Percentiles rank a stretch among this genome's conserved stretches.
These are phyloP conservation scores for Kwoniella shandongensis DNA, from an alignment of 768 basidiomycete species.

Conservation along the genomic window DNA sequence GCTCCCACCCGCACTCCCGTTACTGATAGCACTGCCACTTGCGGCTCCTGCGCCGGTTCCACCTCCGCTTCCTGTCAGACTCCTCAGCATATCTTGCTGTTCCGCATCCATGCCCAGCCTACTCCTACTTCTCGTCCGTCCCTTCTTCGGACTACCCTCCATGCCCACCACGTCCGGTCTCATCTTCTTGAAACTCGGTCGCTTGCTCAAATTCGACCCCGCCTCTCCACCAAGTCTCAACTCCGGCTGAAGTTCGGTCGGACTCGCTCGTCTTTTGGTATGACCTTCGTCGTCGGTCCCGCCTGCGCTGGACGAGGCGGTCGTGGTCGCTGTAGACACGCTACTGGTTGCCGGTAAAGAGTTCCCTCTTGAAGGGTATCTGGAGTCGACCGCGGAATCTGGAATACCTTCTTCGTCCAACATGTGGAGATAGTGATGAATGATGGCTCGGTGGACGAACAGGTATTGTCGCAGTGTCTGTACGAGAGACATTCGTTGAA, in stretches of 20 bases:
- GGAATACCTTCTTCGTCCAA: constrained; percentile 31
- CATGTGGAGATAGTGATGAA: constrained; percentile 45
- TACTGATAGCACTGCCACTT: too few relatives aligned
- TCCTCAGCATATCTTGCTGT: background rate
- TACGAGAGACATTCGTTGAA: constrained; percentile 94
- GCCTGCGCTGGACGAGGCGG: constrained; percentile 6
- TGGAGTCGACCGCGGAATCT: background rate
- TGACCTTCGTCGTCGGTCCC: constrained; percentile 42
- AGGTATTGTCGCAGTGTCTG: constrained; percentile 93
- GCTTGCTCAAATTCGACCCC: constrained; percentile 34
- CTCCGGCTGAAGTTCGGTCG: constrained; percentile 31
- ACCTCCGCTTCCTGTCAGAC: too few relatives aligned
- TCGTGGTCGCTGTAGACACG: background rate
- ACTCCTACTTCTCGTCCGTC: constrained; percentile 12
- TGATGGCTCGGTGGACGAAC: constrained; percentile 71
- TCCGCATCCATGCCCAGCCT: constrained; percentile 9
- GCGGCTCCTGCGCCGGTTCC: too few relatives aligned
- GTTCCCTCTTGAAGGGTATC: background rate
- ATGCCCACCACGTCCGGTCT: constrained; percentile 18
- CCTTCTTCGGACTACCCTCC: constrained; percentile 7
- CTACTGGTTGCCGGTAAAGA: background rate
- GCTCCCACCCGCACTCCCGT: too few relatives aligned
- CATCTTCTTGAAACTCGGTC: constrained; percentile 48
- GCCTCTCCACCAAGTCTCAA: background rate
- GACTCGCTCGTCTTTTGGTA: constrained; percentile 44